phyloP scores from a whole-genome alignment of 1,284 basidiomycete genomes.

The Jaminaea rosea region DNA sequence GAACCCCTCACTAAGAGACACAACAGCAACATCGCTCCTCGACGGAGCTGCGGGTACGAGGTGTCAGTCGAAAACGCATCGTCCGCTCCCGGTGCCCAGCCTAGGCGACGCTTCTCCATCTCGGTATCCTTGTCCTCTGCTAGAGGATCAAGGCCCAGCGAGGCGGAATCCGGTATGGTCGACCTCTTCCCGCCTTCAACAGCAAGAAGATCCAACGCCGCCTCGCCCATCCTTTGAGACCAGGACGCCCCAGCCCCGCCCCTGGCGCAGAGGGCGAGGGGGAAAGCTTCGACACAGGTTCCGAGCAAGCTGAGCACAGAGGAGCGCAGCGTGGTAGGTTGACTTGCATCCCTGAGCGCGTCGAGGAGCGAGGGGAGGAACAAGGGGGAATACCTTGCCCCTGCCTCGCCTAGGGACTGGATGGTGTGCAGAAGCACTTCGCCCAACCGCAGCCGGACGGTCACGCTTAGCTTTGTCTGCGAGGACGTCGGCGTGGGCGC shows the following conservation, averaged over 20 bases:
- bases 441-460: slow-evolving; percentile 62
- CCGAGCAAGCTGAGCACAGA: slow-evolving; percentile 40
- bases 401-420: slow-evolving; percentile 61
- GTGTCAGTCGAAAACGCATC: slow-evolving; percentile 23
- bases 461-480: no score
- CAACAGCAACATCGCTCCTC: slow-evolving; percentile 35
- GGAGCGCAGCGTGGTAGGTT: slow-evolving; percentile 31
- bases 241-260: slow-evolving; percentile 7
- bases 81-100: slow-evolving; percentile 1
- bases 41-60: slow-evolving; percentile 33
- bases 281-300: slow-evolving; percentile 37
- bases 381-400: slow-evolving; percentile 54
- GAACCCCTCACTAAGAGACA: slow-evolving; percentile 23
- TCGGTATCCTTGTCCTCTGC: slow-evolving; percentile 7
- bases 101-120: slow-evolving; percentile 6
- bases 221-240: slow-evolving; percentile 14
- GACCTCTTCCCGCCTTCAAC: slow-evolving; percentile 19
- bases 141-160: slow-evolving; percentile 5
- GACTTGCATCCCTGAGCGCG: slow-evolving; percentile 20
- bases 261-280: slow-evolving; percentile 14
- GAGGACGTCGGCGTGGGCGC: no score
- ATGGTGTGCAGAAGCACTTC: slow-evolving; percentile 78
- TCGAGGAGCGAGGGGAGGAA: slow-evolving; percentile 30
- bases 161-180: not conserved
- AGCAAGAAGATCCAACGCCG: slow-evolving; percentile 28